phyloP scores from a whole-genome alignment of 2,329 filamentous ascomycete species.

The Fusarium tupiense region DNA sequence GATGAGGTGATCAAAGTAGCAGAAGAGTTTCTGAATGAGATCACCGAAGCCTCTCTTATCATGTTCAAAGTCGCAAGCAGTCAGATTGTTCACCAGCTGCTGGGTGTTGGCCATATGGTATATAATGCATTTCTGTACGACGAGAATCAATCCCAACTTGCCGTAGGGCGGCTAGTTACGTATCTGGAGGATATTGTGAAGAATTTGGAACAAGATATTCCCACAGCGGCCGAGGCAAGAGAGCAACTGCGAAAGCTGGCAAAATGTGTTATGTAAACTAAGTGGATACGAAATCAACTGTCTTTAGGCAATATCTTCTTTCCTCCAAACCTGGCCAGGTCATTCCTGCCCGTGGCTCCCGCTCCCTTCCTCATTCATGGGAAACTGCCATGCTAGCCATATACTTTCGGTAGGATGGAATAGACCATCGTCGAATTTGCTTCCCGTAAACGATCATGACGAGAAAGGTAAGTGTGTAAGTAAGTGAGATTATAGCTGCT shows the following conservation, averaged over 20 bases:
- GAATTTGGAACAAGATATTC: not conserved
- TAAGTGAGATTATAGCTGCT: not conserved
- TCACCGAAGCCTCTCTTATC: not conserved
- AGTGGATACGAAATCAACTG: not conserved
- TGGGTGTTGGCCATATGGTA: not conserved
- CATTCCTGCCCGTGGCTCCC: not conserved
- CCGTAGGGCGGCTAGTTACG: not conserved
- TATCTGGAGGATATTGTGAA: constrained; percentile 1
- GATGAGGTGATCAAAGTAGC: not conserved
- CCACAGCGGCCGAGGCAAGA: not conserved
- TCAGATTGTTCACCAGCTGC: not conserved
- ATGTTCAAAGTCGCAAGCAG: constrained; percentile 2
- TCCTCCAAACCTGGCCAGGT: rapidly evolving
- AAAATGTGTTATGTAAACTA: not conserved
- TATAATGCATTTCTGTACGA: constrained; percentile 1
- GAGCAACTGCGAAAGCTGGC: not conserved
- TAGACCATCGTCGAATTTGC: not conserved
- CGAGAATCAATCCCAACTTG: not conserved
- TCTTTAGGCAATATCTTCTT: no score
- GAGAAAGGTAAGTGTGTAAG: not conserved
- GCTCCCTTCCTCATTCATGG: not conserved
- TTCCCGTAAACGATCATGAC: not conserved
- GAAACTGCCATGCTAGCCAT: not conserved
- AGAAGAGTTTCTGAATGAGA: not conserved
- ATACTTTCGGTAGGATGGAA: not conserved